Evolutionary conservation across 1,284 basidiomycete genomes (phyloP).

Genomic region (Cryptococcus depauperatus): DNA sequence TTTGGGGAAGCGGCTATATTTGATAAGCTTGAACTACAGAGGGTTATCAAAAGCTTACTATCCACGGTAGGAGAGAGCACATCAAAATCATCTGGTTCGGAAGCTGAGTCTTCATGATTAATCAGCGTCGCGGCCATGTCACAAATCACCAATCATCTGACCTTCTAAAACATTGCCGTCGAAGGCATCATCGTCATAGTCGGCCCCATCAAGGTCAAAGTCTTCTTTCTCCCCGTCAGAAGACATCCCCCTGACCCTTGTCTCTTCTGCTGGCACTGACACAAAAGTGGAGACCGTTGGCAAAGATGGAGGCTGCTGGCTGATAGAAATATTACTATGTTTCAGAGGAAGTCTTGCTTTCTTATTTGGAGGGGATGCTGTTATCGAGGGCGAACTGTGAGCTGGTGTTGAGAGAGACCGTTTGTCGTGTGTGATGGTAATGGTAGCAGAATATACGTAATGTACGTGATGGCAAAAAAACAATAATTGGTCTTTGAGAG

Average conservation of each 20-base stretch:
- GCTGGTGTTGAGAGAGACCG: neutral
- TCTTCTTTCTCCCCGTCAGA: slow-evolving; percentile 41
- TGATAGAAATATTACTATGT: too few species aligned
- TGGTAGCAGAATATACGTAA: too few species aligned
- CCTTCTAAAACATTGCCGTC: slow-evolving; percentile 29
- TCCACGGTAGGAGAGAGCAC: slow-evolving; percentile 37
- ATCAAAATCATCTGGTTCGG: slow-evolving; percentile 39
- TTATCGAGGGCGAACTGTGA: neutral
- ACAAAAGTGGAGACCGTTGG: neutral
- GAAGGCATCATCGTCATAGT: slow-evolving; percentile 34
- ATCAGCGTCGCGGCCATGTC: neutral
- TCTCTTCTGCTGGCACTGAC: neutral
- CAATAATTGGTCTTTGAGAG: too few species aligned
- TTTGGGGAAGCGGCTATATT: slow-evolving; percentile 27
- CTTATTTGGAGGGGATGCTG: neutral
- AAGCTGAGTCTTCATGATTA: slow-evolving; percentile 22
- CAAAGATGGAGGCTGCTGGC: too few species aligned
- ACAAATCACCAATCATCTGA: slow-evolving; percentile 15
- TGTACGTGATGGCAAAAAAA: too few species aligned
- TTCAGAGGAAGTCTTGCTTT: neutral
- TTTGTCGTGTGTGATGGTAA: neutral
- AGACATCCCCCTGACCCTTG: slow-evolving; percentile 27
- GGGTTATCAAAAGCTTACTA: slow-evolving; percentile 27
- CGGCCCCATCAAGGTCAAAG: slow-evolving; percentile 31
- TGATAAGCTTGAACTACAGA: neutral